phyloP scores from a whole-genome alignment of 768 basidiomycete genomes.

The Tricholoma furcatifolium region DNA sequence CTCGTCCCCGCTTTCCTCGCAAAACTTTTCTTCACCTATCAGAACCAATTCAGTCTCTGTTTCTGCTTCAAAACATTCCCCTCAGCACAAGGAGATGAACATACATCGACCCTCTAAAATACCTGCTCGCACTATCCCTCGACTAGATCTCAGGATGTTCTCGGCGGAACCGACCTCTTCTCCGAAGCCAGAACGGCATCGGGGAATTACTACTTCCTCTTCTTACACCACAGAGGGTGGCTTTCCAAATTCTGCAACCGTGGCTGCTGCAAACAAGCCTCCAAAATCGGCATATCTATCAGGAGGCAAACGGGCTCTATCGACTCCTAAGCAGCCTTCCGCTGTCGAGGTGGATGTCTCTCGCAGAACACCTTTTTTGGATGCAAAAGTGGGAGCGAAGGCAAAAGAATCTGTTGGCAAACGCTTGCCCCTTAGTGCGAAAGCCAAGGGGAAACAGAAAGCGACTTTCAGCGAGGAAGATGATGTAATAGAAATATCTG shows the following conservation, averaged over 20 bases:
- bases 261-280: neutral
- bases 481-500: constrained; percentile 12
- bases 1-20: constrained; percentile 16
- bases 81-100: neutral
- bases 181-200: neutral
- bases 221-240: neutral
- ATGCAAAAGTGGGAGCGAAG: neutral
- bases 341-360: constrained; percentile 17
- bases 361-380: neutral
- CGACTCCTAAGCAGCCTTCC: neutral
- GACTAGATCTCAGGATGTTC: constrained; percentile 12
- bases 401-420: neutral
- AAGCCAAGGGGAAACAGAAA: constrained; percentile 17
- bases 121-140: constrained; percentile 12
- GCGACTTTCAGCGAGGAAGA: neutral
- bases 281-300: neutral
- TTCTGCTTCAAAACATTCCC: constrained; percentile 11
- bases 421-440: neutral
- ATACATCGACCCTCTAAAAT: neutral
- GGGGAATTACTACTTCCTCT: neutral
- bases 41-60: constrained; percentile 11
- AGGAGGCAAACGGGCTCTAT: neutral
- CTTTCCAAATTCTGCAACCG: neutral
- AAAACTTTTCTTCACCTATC: constrained; percentile 18
- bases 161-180: neutral